Evolutionary conservation across 176 grass and related monocot species (phyloP), one percentile per base, ranked within the genome.

Genomic region (Lolium multiflorum): DNA sequence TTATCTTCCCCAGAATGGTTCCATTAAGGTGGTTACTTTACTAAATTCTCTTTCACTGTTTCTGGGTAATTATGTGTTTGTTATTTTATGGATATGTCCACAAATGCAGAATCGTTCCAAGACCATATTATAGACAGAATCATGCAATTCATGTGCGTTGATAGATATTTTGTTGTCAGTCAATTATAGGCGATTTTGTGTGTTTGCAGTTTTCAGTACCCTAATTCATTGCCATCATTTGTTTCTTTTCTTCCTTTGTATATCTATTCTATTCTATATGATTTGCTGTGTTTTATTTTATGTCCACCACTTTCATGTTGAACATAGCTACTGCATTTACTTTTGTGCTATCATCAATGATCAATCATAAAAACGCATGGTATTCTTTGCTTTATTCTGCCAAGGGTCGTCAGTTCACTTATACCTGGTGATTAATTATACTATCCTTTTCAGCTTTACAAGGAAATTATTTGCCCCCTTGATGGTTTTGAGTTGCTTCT

Each of bases 1-100:
- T 91, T 92, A 98, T 91, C 93, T 98, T 82, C 96, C 96, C 62
- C 96, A 94, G 77, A 98, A 98, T 43, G 96, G 96, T 62, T 91
- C 86, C 17, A 96, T 98, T 77, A 98, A 98, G 93, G 96, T 98
- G 81, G 89, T 81, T 20, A 58, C 67, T 80, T 51, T 9, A 63
- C 56, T 89, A 16, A 60, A 73, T 61, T 61, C 16, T 81, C 14
- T 25, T 80, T 80, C 43, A 37, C 51, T 35, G 13, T 80, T 54
- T 72, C 49, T 80, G 21, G 21, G 21, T 71, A 63, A 64, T 21
- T 16, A 54, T 75, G 70, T 20, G 24, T 35, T 57, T 15, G 52
- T 61, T 74, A 48, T 69, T 85, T 63, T 83, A 71, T 43, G 64
- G n/a, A 63, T 64, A 76, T 69, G 8, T 58, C 50, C 61, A 71